These are phyloP conservation scores for Pezicula radicicola DNA, from an alignment of 2,329 filamentous ascomycete species.

Conservation along the genomic window DNA sequence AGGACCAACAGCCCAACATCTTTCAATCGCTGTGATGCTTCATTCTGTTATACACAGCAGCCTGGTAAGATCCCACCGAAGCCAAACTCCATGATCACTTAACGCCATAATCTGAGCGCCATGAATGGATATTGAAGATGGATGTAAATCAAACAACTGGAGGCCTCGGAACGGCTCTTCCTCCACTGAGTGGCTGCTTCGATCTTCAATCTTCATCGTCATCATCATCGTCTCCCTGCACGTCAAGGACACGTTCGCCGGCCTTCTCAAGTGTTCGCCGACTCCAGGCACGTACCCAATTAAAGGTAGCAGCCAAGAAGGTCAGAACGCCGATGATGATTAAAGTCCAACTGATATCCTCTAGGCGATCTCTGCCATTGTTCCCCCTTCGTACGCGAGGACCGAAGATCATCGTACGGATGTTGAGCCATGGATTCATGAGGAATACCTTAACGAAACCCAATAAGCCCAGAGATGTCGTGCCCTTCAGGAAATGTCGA, in stretches of 20 bases:
- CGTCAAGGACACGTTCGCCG: constrained; percentile 78
- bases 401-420: constrained; percentile 58
- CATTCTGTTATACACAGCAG: too few species aligned
- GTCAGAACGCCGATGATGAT: constrained; percentile 78
- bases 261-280: constrained; percentile 70
- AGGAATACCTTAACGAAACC: constrained; percentile 81
- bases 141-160: background rate
- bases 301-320: constrained; percentile 78
- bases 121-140: too few species aligned
- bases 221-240: constrained; percentile 58
- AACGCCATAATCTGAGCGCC: too few species aligned
- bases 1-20: too few species aligned
- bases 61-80: too few species aligned
- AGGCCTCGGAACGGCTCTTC: background rate
- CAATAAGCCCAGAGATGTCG: constrained; percentile 84
- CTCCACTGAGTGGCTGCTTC: background rate
- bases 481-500: constrained; percentile 83
- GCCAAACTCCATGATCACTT: too few species aligned
- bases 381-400: constrained; percentile 53
- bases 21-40: too few species aligned
- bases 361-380: constrained; percentile 68
- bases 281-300: constrained; percentile 72
- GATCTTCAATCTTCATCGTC: constrained; percentile 42
- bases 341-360: constrained; percentile 75
- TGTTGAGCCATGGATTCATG: constrained; percentile 50